phyloP scores from a whole-genome alignment of 1,284 basidiomycete genomes.

The Moniliella sp. region DNA sequence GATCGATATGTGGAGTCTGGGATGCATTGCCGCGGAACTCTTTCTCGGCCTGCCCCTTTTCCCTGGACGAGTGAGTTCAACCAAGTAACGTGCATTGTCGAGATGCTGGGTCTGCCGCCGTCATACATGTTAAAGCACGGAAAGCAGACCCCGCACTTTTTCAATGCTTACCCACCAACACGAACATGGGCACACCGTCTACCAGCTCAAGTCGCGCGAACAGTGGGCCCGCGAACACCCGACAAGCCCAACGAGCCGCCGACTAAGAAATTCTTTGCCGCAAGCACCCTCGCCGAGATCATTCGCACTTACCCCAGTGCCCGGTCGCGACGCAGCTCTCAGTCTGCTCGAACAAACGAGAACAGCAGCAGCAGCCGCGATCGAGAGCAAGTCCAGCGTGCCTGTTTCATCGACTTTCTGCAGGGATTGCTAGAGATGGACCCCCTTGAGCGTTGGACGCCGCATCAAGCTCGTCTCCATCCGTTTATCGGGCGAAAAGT shows the following conservation, averaged over 20 bases:
- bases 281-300: slow-evolving; percentile 75
- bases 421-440: slow-evolving; percentile 79
- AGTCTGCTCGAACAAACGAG: too few relatives aligned
- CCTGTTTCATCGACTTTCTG: slow-evolving; percentile 95
- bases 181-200: slow-evolving; percentile 61
- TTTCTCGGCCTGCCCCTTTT: slow-evolving; percentile 88
- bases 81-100: slow-evolving; percentile 81
- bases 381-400: too few relatives aligned
- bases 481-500: slow-evolving; percentile 96
- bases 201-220: slow-evolving; percentile 69
- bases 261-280: slow-evolving; percentile 94
- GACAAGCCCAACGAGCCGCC: slow-evolving; percentile 82
- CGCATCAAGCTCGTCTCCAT: slow-evolving; percentile 80
- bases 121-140: slow-evolving; percentile 81
- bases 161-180: slow-evolving; percentile 56
- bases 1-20: slow-evolving; percentile 87
- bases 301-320: slow-evolving; percentile 83
- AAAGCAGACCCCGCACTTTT: slow-evolving; percentile 85
- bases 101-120: slow-evolving; percentile 88
- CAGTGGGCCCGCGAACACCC: slow-evolving; percentile 88
- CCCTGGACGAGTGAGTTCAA: slow-evolving; percentile 98
- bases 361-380: too few relatives aligned
- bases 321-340: slow-evolving; percentile 50
- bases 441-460: slow-evolving; percentile 83
- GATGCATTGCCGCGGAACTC: slow-evolving; percentile 88